phyloP scores from a whole-genome alignment of 1,284 basidiomycete genomes.

The Phellinidium pouzarii region DNA sequence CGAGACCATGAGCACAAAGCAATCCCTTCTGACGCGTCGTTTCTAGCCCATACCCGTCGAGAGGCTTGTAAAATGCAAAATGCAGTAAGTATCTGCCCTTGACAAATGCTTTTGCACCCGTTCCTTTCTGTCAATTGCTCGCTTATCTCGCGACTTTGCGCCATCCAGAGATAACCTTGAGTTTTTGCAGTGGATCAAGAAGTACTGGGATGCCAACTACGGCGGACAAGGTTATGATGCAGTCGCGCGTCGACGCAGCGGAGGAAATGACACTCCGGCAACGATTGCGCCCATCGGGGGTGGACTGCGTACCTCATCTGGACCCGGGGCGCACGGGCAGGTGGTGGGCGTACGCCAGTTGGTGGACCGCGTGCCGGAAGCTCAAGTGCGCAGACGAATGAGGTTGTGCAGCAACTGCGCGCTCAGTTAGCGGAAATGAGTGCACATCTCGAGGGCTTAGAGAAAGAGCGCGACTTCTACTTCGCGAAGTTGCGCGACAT shows the following conservation, averaged over 20 bases:
- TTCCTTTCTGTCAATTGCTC: background rate
- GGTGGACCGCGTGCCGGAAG: constrained; percentile 57
- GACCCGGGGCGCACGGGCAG: background rate
- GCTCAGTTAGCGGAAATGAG: constrained; percentile 81
- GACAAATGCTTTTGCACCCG: constrained; percentile 5
- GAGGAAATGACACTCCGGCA: constrained; percentile 64
- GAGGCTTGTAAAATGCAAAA: constrained; percentile 94
- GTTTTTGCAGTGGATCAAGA: constrained; percentile 96
- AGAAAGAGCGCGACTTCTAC: constrained; percentile 97
- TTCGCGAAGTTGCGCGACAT: constrained; percentile 97
- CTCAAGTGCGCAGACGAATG: constrained; percentile 53
- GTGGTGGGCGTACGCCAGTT: constrained; percentile 47
- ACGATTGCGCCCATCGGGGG: constrained; percentile 60
- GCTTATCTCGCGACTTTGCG: background rate
- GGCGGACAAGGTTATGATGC: constrained; percentile 88
- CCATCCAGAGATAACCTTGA: constrained; percentile 87
- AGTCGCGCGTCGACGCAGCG: constrained; percentile 72
- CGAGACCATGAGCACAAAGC: background rate
- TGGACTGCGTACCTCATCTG: background rate
- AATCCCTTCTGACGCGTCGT: background rate
- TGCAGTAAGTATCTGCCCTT: constrained; percentile 70
- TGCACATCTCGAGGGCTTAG: constrained; percentile 76
- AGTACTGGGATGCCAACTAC: constrained; percentile 93
- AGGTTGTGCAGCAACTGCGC: constrained; percentile 59
- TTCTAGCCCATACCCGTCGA: constrained; percentile 88